phyloP scores from a whole-genome alignment of 2,329 filamentous ascomycete species.

The Emmonsia crescens region DNA sequence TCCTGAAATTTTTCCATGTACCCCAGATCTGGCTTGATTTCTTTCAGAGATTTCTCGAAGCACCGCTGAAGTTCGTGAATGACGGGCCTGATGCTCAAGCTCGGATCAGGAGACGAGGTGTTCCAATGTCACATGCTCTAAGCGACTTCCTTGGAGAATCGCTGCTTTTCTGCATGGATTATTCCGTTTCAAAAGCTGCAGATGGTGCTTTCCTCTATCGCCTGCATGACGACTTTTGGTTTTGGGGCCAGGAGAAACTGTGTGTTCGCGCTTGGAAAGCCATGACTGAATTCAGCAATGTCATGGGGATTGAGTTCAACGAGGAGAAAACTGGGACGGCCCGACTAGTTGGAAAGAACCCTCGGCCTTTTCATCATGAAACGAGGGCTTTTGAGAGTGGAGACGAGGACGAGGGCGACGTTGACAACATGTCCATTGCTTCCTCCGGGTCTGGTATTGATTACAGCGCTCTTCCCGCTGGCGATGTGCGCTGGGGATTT shows the following conservation, averaged over 20 bases:
- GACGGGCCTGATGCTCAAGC: constrained; percentile 39
- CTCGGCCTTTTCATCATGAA: constrained; percentile 4
- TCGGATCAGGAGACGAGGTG: constrained; percentile 43
- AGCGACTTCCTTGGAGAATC: constrained; percentile 51
- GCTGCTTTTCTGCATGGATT: constrained; percentile 55
- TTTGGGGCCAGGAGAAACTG: constrained; percentile 47
- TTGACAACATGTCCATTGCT: not conserved
- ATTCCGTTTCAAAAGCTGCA: constrained; percentile 50
- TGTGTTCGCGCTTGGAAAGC: constrained; percentile 51
- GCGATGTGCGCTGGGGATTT: constrained; percentile 50
- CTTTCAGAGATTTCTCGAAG: constrained; percentile 49
- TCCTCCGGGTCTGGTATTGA: constrained; percentile 5
- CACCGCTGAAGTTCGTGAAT: constrained; percentile 47
- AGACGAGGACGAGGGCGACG: not conserved
- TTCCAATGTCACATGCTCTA: constrained; percentile 49
- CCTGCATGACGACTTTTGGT: constrained; percentile 57
- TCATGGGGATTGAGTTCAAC: constrained; percentile 51
- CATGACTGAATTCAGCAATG: constrained; percentile 43
- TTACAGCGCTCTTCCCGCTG: constrained; percentile 35
- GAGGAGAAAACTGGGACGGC: constrained; percentile 47
- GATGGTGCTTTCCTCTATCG: constrained; percentile 47
- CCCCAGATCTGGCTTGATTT: constrained; percentile 47
- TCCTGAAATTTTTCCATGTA: constrained; percentile 51
- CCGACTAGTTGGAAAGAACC: constrained; percentile 23
- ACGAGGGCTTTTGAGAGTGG: constrained; percentile 6